phyloP scores from a whole-genome alignment of 2,329 filamentous ascomycete genomes.

The Pseudocercospora pini-densiflorae region DNA sequence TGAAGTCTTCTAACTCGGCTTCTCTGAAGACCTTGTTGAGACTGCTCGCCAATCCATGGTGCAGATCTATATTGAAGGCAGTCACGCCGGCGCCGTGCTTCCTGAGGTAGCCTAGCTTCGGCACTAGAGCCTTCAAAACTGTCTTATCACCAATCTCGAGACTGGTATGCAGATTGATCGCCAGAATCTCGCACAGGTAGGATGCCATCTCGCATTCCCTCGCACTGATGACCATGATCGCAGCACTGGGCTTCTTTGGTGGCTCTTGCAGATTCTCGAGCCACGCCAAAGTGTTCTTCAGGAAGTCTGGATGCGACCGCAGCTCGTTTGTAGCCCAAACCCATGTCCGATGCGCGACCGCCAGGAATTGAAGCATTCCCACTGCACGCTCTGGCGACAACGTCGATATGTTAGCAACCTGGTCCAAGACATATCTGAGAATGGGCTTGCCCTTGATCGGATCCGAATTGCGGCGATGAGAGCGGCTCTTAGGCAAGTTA shows the following conservation, averaged over 20 bases:
- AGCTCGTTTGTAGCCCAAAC: constrained; percentile 87
- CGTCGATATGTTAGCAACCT: constrained; percentile 66
- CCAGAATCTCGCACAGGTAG: constrained; percentile 82
- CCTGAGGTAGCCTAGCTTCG: constrained; percentile 78
- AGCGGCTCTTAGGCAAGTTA: constrained; percentile 74
- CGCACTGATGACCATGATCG: constrained; percentile 38
- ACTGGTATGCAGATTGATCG: constrained; percentile 86
- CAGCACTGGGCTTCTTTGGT: constrained; percentile 32
- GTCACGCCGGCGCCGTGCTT: constrained; percentile 78
- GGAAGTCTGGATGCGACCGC: constrained; percentile 73
- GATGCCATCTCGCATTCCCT: constrained; percentile 67
- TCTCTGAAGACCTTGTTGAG: constrained; percentile 77
- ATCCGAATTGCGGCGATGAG: constrained; percentile 55
- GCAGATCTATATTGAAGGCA: constrained; percentile 84
- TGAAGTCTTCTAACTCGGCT: constrained; percentile 77
- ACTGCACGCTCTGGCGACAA: constrained; percentile 69
- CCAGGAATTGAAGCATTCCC: constrained; percentile 83
- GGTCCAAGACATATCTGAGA: constrained; percentile 73
- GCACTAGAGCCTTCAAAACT: constrained; percentile 72
- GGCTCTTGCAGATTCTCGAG: constrained; percentile 64
- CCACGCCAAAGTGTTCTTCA: constrained; percentile 73
- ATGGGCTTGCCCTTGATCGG: constrained; percentile 66
- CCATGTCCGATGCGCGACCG: constrained; percentile 91
- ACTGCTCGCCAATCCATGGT: constrained; percentile 83
- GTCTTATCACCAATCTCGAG: constrained; percentile 73